Evolutionary conservation across 2,329 filamentous ascomycete genomes (phyloP), one percentile per base, ranked within the genome.

Genomic region (Sarocladium brachiariae): DNA sequence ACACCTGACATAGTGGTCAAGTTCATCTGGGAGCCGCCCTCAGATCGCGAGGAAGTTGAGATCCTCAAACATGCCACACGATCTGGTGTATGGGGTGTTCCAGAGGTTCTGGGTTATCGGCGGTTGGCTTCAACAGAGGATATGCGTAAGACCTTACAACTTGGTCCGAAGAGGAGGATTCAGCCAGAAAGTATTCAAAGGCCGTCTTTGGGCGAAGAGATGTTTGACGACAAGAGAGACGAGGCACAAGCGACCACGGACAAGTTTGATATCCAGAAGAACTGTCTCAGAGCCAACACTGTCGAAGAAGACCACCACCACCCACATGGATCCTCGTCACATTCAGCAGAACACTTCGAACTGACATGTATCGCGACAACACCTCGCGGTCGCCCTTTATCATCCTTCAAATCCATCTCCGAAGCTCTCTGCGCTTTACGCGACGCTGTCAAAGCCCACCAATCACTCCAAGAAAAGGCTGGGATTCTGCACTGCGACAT

Each of bases 401-500:
- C 56, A 25, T 45, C 55, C 23, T 71, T 65, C 51, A 1, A 25
- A 9, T 58, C 59, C 2, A 51, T 60, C 8, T 33, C 13, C 33
- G 65, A 72, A 52, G 54, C 73, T 9, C 58, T 73, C 2, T 53
- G 60, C 39, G 60, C 58, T 1, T 52, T 65, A 16, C 59, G 60
- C 4, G 67, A 71, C 50, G 61, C 61, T 13, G 62, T 71, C 48
- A 64, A 55, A n/a, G 66, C 58, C n/a, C 62, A 71, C 49, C 58
- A 52, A n/a, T 67, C 61, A 14, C 56, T 72, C 0, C 63, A 65
- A 25, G 11, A 57, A 1, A 50, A 63, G 4, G 60, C 62, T 10
- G 58, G 59, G 5, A 66, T 70, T 49, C 60, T 71, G 8, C 62
- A 71, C 52, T 56, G 56, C 27, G 63, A 70, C 33, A 63, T 72